Conservation (phyloP, 257 asterid species). For the Solanum clarkiae region DNA sequence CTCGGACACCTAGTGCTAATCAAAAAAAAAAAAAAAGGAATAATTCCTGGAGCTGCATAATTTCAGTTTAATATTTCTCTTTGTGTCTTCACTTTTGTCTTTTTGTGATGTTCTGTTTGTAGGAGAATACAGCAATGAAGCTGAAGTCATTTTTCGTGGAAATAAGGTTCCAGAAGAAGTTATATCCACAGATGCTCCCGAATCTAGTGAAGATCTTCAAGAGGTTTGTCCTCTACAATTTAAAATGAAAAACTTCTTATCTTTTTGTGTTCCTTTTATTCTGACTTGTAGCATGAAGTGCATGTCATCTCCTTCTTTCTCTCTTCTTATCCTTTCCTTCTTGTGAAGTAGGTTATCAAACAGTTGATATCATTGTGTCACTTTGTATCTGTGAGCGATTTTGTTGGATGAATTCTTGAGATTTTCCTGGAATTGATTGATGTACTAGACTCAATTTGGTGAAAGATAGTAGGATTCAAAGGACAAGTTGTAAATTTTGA, state of each 20-base stretch:
- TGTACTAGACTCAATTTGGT: no score
- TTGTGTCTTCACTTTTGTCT: neutral
- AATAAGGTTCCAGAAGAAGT: slow-evolving; percentile 36
- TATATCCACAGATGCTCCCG: slow-evolving; percentile 5
- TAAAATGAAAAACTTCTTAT: neutral
- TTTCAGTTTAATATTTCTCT: neutral
- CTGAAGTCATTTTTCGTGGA: slow-evolving; percentile 25
- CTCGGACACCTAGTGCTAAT: no score
- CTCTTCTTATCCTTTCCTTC: neutral
- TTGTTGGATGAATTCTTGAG: neutral
- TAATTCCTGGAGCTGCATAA: neutral
- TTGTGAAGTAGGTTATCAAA: neutral
- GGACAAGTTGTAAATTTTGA: no score
- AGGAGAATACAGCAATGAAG: slow-evolving; percentile 28
- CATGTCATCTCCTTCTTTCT: neutral
- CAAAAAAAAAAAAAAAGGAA: neutral
- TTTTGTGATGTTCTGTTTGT: slow-evolving; percentile 6
- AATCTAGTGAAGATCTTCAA: slow-evolving; percentile 5
- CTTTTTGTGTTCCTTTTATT: neutral
- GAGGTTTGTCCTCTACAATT: neutral
- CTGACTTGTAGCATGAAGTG: neutral
- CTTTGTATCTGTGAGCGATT: neutral
- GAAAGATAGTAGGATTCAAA: no score
- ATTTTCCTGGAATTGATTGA: neutral
- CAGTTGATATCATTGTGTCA: neutral